These are phyloP conservation scores for Colletotrichum chlorophyti DNA, from an alignment of 2,329 filamentous ascomycete genomes.

Conservation along the genomic window DNA sequence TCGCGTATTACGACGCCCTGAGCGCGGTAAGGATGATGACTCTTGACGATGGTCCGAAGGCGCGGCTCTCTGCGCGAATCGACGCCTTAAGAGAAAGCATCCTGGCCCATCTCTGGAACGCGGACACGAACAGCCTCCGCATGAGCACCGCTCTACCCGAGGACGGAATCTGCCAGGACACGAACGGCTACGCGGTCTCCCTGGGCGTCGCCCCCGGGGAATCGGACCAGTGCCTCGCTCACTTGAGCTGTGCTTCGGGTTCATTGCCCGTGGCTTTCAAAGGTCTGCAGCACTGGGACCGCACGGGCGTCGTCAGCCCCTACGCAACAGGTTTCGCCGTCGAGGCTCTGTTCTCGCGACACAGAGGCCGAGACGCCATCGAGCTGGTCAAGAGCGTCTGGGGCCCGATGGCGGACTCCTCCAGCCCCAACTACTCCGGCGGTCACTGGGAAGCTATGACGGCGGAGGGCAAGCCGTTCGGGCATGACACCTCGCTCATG, in stretches of 20 bases:
- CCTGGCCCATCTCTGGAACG: not conserved
- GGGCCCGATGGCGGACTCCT: conserved; percentile 8
- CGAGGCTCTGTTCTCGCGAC: conserved; percentile 11
- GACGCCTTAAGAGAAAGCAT: not conserved
- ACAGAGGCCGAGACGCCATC: conserved; percentile 1
- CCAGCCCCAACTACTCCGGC: conserved; percentile 9
- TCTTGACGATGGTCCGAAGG: not conserved
- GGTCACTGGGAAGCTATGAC: conserved; percentile 25
- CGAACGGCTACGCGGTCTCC: conserved; percentile 11
- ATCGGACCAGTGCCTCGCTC: not conserved
- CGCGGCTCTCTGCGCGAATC: not conserved
- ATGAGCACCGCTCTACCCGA: conserved; percentile 2
- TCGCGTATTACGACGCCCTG: conserved; percentile 21
- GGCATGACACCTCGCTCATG: conserved; percentile 14
- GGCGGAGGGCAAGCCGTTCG: not conserved
- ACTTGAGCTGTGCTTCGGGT: not conserved
- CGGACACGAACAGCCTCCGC: not conserved
- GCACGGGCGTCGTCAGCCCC: conserved; percentile 2
- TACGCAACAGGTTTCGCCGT: conserved; percentile 17
- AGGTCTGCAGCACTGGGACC: conserved; percentile 9
- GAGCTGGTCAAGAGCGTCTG: conserved; percentile 3
- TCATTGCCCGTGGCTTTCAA: not conserved
- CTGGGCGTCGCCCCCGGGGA: not conserved
- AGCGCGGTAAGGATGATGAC: not conserved
- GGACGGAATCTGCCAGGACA: conserved; percentile 11